Base-by-base conservation (phyloP, 805 yeast genomes). In the Suhomyces pyralidae region DNA sequence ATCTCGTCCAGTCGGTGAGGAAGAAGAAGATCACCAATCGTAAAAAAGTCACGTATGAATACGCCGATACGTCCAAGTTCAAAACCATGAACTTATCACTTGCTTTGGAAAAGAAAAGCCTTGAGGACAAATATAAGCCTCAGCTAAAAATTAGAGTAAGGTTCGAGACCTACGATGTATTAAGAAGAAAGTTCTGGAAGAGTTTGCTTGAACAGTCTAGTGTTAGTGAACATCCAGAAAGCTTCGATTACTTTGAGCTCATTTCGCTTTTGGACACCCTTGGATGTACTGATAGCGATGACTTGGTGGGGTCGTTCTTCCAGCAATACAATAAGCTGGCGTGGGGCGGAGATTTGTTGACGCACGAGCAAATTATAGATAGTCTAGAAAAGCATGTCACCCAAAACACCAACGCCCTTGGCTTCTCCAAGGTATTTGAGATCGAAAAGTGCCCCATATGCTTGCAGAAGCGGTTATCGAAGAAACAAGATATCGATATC, bases 391-490 rank as follows among this genome's bases (percentile, higher is more conserved):
- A 61, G 2, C 74, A 76, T 59, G 65, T 73, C 14, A 50, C 56
- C 19, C 45, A 48, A 3, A n/a, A n/a, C 20, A 49, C 61, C 25
- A 50, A 59, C 12, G 34, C 51, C 5, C 26, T 56, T 14, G 56
- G 54, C n/a, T 57, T 55, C 10, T 61, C 69, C 40, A 76, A 79
- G 46, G 72, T 85, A 5, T 80, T 89, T 61, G 81, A 78, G 47
- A 76, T 88, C 32, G 82, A 83, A 54, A 79, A 78, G 51, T 94
- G 98, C 64, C 98, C 98, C 0, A 76, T 87, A 9, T 94, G 98
- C 69, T 77, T 79, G 49, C 80, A 80, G 58, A 82, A 86, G 17
- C 71, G 86, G 43, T 73, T 84, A 25, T 68, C 76, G 4, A 77
- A 78, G 49, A 74, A 77, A 51, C 78, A 79, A 51, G 85, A 85